Evolutionary conservation across 805 yeast genomes (phyloP), one percentile per base, ranked within the genome.

Genomic region (Barnettozyma populi): DNA sequence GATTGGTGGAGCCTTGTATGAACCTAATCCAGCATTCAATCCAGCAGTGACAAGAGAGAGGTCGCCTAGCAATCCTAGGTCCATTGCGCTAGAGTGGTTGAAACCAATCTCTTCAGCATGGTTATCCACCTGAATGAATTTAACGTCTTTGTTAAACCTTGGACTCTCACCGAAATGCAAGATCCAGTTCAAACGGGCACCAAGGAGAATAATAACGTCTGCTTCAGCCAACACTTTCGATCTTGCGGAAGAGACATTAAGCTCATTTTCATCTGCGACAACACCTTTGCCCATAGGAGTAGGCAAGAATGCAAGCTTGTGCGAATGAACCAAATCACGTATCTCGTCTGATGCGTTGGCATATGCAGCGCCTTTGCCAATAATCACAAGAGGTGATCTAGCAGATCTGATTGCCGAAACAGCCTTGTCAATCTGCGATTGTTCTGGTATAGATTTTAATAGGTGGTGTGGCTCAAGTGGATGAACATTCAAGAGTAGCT

Each of bases 281-380:
- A 83, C 78, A 9, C 90, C 90, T 61, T 84, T 84, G 0, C 86
- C 90, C 90, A 84, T 84, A 3, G 90, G 89, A 0, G 90, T 83
- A 9, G 90, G 87, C 43, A 84, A 57, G 54, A 84, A 84, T 1
- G 84, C 78, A 1, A 83, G 43, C 9, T 66, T 56, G 44, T 78
- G 75, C 1, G 45, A 34, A 6, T 59, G 44, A 18, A 83, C 70
- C 43, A 84, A 69, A 0, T 53, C 36, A 2, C 75, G 61, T 8
- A 83, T 50, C 2, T 61, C 57, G 1, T 29, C 40, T 7, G 76
- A 73, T 0, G 79, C 74, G 34, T 63, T 62, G 2, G 69, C 66
- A 48, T 75, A 70, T 0, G 84, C 76, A 3, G 84, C 75, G 3
- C 89, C 89, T 62, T 84, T 84, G 4, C 90, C 90, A 10, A 84